phyloP scores from a whole-genome alignment of 352 stramenopile genomes.

The Phytophthora citrophthora region DNA sequence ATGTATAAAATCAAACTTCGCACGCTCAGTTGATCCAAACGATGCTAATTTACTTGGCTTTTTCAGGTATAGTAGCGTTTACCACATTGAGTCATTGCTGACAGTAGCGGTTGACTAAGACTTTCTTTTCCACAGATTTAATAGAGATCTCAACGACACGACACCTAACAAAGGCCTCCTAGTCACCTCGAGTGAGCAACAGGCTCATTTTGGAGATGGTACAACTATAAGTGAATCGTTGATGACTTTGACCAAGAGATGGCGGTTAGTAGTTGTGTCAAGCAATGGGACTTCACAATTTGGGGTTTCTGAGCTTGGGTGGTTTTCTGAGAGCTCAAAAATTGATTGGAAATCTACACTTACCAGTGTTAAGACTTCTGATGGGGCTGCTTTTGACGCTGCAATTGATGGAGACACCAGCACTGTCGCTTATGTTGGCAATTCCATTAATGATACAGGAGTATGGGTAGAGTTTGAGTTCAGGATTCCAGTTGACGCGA shows the following conservation, averaged over 20 bases:
- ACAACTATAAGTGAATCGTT: conserved; percentile 20
- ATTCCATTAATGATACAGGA: conserved; percentile 1
- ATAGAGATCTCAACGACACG: conserved; percentile 17
- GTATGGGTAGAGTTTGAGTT: conserved; percentile 43
- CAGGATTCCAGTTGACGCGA: conserved; percentile 27
- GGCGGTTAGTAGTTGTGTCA: conserved; percentile 33
- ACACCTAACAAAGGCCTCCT: conserved; percentile 4
- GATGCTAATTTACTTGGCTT: conserved; percentile 12
- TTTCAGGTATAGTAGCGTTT: conserved; percentile 25
- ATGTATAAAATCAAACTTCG: conserved; percentile 14
- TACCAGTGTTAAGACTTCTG: conserved; percentile 14
- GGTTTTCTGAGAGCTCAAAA: conserved; percentile 34
- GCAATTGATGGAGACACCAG: conserved; percentile 35
- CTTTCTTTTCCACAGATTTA: conserved; percentile 12
- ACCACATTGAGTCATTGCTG: too few relatives aligned
- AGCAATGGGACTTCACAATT: conserved; percentile 18
- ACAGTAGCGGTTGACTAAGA: not conserved
- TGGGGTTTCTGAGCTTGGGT: conserved; percentile 35
- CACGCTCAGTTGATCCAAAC: conserved; percentile 6
- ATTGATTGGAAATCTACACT: conserved; percentile 20
- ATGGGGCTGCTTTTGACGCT: conserved; percentile 23
- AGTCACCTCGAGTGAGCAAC: not conserved
- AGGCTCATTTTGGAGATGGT: conserved; percentile 2
- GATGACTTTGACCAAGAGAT: conserved; percentile 4
- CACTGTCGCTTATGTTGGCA: conserved; percentile 25